These are phyloP conservation scores for Penicillium sp. DNA, from an alignment of 2,329 filamentous ascomycete species.

Conservation along the genomic window DNA sequence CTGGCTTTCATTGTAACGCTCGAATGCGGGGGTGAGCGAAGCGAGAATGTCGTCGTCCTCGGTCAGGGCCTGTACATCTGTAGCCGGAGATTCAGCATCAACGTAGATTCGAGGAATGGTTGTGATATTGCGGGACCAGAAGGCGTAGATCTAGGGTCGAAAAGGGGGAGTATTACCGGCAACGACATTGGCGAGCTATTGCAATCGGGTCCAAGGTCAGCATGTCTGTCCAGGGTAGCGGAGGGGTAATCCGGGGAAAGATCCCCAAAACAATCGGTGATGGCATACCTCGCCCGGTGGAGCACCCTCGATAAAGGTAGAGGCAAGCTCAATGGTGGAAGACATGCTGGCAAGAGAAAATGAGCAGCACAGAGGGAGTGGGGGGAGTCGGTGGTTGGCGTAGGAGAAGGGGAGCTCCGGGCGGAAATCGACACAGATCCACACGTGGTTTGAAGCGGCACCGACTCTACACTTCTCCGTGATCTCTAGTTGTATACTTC, in stretches of 20 bases:
- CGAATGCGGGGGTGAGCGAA: slow-evolving; percentile 75
- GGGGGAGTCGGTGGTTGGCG: slow-evolving; percentile 4
- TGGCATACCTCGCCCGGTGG: slow-evolving; percentile 83
- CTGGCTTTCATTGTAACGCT: slow-evolving; percentile 96
- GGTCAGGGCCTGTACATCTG: slow-evolving; percentile 87
- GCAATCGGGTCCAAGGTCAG: slow-evolving; percentile 17
- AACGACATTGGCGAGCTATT: slow-evolving; percentile 78
- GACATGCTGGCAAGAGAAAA: slow-evolving; percentile 31
- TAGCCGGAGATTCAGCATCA: slow-evolving; percentile 17
- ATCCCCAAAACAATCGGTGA: slow-evolving; percentile 2
- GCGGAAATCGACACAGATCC: slow-evolving; percentile 20
- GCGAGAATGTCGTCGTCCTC: slow-evolving; percentile 63
- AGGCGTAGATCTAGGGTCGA: not conserved
- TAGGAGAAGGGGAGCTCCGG: slow-evolving; percentile 18
- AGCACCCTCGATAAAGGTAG: slow-evolving; percentile 87
- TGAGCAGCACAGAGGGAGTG: not conserved
- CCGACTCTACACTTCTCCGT: not conserved
- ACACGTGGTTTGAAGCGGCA: slow-evolving; percentile 16
- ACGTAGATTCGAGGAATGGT: slow-evolving; percentile 5
- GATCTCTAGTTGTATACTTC: not conserved
- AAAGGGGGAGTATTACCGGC: slow-evolving; percentile 57
- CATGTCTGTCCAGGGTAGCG: slow-evolving; percentile 21
- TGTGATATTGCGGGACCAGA: slow-evolving; percentile 2
- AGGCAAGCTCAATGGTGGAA: slow-evolving; percentile 57
- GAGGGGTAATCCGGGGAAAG: slow-evolving; percentile 4